Evolutionary conservation across 306 rosid species (phyloP).

Genomic region (Ormosia semicastrata): DNA sequence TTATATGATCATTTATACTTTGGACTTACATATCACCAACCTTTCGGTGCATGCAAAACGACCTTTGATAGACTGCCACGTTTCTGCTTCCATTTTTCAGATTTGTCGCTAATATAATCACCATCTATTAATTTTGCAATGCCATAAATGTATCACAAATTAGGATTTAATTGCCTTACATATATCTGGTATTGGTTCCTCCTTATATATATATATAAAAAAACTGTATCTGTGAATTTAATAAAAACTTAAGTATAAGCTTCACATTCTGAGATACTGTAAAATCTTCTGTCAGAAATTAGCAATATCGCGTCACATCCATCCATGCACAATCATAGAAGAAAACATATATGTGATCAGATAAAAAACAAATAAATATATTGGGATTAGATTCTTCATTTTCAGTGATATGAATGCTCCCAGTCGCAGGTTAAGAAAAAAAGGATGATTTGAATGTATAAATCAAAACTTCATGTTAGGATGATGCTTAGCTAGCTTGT

Average conservation of each 20-base stretch:
- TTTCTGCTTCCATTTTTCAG: background rate
- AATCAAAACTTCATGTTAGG: background rate
- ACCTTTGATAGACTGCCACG: background rate
- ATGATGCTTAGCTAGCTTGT: no score
- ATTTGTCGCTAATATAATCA: background rate
- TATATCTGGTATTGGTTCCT: background rate
- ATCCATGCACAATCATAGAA: background rate
- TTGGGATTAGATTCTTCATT: background rate
- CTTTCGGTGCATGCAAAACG: background rate
- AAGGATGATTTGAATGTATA: background rate
- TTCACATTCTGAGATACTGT: background rate
- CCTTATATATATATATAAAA: background rate
- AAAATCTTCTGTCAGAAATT: background rate
- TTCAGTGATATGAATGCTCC: background rate
- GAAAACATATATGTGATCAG: background rate
- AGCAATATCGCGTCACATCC: background rate
- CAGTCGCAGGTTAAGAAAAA: no score
- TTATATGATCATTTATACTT: background rate
- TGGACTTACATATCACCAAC: background rate
- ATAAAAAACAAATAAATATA: background rate
- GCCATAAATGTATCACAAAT: background rate
- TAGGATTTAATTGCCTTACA: background rate
- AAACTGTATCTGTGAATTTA: no score
- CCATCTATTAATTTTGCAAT: background rate
- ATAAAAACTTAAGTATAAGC: background rate